phyloP scores from a whole-genome alignment of 1,284 basidiomycete genomes.

The Salmacisia buchloeana region DNA sequence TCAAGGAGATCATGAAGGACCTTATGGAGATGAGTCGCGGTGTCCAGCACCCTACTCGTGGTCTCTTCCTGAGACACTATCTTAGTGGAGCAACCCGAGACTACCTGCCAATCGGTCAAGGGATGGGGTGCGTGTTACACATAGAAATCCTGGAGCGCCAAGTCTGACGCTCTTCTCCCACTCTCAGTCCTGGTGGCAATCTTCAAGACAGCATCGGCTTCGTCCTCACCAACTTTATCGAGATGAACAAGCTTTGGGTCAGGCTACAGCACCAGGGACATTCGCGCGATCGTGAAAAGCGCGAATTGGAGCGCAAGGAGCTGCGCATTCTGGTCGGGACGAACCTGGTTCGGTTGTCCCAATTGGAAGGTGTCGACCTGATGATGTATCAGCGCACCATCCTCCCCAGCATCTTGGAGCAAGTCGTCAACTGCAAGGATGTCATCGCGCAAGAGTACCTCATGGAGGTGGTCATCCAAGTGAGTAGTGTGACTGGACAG shows the following conservation, averaged over 20 bases:
- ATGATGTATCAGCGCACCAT: conserved; percentile 46
- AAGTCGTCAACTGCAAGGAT: conserved; percentile 50
- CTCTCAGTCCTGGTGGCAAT: conserved; percentile 29
- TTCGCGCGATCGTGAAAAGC: conserved; percentile 47
- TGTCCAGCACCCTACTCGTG: conserved; percentile 49
- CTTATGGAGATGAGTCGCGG: conserved; percentile 50
- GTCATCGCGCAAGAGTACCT: conserved; percentile 50
- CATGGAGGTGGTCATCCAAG: conserved; percentile 50
- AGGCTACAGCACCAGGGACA: conserved; percentile 49
- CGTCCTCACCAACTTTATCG: conserved; percentile 49
- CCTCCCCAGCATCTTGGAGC: conserved; percentile 46
- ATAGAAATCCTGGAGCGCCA: too few relatives aligned
- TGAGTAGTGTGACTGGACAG: background rate
- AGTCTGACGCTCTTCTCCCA: background rate
- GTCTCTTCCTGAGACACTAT: conserved; percentile 49
- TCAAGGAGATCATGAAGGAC: conserved; percentile 51
- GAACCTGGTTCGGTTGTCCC: conserved; percentile 49
- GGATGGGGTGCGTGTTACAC: conserved; percentile 28
- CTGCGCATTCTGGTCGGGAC: conserved; percentile 49
- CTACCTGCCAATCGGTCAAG: conserved; percentile 42
- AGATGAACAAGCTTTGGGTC: conserved; percentile 52
- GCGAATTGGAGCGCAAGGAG: conserved; percentile 47
- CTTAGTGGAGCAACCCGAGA: conserved; percentile 48
- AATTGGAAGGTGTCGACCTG: conserved; percentile 48
- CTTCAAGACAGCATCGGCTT: conserved; percentile 48